These are phyloP conservation scores for Fusarium aywerte DNA, from an alignment of 2,329 filamentous ascomycete genomes.

Conservation along the genomic window DNA sequence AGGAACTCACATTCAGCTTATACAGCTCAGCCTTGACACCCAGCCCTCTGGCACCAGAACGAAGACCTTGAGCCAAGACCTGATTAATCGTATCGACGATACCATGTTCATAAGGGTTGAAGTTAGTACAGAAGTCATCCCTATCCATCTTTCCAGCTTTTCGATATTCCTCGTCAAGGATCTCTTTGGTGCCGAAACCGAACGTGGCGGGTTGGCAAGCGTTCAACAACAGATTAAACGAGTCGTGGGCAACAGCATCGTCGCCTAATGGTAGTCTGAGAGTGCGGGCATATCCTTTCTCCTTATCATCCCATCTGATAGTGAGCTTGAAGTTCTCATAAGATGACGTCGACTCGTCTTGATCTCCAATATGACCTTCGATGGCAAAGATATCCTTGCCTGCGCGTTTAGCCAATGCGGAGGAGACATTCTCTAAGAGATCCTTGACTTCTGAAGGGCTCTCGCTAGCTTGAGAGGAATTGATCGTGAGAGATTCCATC, in stretches of 20 bases:
- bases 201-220: slow-evolving; percentile 58
- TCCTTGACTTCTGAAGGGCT: not conserved
- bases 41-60: slow-evolving; percentile 16
- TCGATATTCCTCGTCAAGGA: slow-evolving; percentile 63
- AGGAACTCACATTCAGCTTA: slow-evolving; percentile 61
- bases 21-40: slow-evolving; percentile 64
- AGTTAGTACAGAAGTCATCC: slow-evolving; percentile 58
- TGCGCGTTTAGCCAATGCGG: not conserved
- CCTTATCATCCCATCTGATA: slow-evolving; percentile 5
- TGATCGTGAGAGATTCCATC: not conserved
- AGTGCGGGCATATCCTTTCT: not conserved
- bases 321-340: not conserved
- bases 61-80: slow-evolving; percentile 52
- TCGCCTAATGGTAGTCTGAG: not conserved
- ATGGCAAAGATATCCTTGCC: slow-evolving; percentile 24
- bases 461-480: rapidly evolving
- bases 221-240: not conserved
- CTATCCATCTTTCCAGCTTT: slow-evolving; percentile 64
- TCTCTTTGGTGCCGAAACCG: slow-evolving; percentile 56
- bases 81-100: slow-evolving; percentile 64
- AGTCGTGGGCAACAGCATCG: not conserved
- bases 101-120: slow-evolving; percentile 62
- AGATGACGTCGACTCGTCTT: rapidly evolving
- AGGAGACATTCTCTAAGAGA: slow-evolving; percentile 1
- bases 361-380: not conserved